These are phyloP conservation scores for Phaffia australis DNA, from an alignment of 768 basidiomycete genomes.

Conservation along the genomic window DNA sequence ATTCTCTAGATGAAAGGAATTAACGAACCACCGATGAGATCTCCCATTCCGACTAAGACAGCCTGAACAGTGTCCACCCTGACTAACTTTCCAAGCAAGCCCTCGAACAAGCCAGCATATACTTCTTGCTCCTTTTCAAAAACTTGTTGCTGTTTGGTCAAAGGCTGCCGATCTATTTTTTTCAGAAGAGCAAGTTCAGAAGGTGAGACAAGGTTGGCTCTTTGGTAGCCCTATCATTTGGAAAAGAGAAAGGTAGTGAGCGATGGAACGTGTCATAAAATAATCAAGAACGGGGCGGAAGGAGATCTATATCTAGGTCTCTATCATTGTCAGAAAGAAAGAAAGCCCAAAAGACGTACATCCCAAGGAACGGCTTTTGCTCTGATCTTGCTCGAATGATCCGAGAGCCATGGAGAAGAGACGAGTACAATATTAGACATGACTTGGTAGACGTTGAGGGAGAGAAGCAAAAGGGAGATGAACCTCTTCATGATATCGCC, in stretches of 20 bases:
- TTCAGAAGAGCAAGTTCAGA: constrained; percentile 83
- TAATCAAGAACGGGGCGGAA: constrained; percentile 3
- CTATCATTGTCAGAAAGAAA: background rate
- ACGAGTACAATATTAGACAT: constrained; percentile 23
- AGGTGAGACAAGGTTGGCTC: constrained; percentile 74
- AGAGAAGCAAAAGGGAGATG: too few species aligned
- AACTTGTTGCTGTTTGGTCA: constrained; percentile 52
- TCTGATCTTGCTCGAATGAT: constrained; percentile 73
- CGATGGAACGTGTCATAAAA: background rate
- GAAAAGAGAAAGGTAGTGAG: background rate
- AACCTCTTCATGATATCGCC: too few species aligned
- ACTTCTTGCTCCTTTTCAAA: constrained; percentile 68
- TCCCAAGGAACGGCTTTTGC: constrained; percentile 93
- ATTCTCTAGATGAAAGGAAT: background rate
- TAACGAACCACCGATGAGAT: constrained; percentile 64
- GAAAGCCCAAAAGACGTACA: constrained; percentile 43
- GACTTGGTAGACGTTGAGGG: too few species aligned
- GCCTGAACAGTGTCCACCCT: constrained; percentile 78
- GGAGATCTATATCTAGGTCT: background rate
- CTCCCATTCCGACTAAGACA: constrained; percentile 73
- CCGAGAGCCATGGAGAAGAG: constrained; percentile 60
- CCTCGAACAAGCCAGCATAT: constrained; percentile 81
- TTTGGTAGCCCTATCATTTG: constrained; percentile 72
- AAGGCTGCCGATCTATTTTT: constrained; percentile 73
- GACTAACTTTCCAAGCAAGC: constrained; percentile 73